Percentiles rank a stretch among this genome's conserved stretches.
phyloP scores from a whole-genome alignment of 2,329 filamentous ascomycete genomes.

The Colletotrichum spaethianum region DNA sequence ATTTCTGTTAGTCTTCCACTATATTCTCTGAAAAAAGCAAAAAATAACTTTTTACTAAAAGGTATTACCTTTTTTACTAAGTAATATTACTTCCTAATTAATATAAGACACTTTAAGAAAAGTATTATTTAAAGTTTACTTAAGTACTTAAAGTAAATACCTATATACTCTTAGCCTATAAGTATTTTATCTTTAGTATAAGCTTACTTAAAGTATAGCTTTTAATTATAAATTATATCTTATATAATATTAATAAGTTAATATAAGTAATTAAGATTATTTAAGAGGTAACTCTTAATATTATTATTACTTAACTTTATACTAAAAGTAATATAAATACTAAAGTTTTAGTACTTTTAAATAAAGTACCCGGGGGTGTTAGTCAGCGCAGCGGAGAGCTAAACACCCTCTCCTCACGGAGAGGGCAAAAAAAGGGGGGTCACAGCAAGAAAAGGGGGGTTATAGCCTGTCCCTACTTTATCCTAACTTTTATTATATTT shows the following conservation, averaged over 20 bases:
- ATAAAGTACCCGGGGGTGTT: no score
- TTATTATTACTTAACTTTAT: not conserved
- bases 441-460: no score
- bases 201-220: not conserved
- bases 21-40: no score
- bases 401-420: no score
- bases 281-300: not conserved
- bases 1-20: no score
- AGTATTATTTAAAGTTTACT: not conserved
- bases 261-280: not conserved
- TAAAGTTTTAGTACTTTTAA: not conserved
- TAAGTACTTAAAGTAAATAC: not conserved
- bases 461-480: no score
- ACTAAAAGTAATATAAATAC: not conserved
- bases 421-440: no score
- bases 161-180: slow-evolving; percentile 1
- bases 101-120: not conserved
- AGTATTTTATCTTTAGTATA: not conserved
- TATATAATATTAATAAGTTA: not conserved
- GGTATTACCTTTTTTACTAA: no score
- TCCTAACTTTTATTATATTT: no score
- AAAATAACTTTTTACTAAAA: no score
- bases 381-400: no score
- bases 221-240: slow-evolving; percentile 1
- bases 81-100: not conserved